Evolutionary conservation across 2,329 filamentous ascomycete genomes (phyloP).

Genomic region (Didymella exigua): DNA sequence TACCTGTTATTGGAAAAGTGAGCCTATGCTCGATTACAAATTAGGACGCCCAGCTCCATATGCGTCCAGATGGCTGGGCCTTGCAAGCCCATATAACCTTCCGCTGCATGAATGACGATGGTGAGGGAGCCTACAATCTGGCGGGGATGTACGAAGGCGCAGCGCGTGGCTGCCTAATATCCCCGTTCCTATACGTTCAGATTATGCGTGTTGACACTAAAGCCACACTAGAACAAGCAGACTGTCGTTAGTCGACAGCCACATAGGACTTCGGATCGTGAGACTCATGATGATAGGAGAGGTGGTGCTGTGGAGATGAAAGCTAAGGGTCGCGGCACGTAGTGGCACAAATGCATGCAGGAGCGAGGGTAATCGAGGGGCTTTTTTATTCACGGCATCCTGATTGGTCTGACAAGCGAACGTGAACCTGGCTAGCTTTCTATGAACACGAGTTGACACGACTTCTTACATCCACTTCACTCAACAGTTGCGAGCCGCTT

Average conservation of each 20-base stretch:
- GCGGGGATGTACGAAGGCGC: background rate
- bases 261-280: background rate
- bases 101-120: background rate
- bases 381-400: background rate
- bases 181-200: background rate
- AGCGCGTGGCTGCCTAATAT: conserved; percentile 3
- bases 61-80: conserved; percentile 9
- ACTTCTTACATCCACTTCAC: background rate
- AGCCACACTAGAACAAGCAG: background rate
- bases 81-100: background rate
- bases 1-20: conserved; percentile 1
- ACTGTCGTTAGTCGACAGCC: background rate
- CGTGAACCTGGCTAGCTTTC: background rate
- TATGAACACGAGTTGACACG: conserved; percentile 10
- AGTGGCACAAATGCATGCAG: background rate
- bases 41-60: conserved; percentile 1
- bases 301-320: background rate
- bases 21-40: background rate
- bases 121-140: background rate
- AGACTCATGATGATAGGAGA: conserved; percentile 6
- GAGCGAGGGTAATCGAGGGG: conserved; percentile 7
- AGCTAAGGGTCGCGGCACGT: background rate
- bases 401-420: conserved; percentile 8
- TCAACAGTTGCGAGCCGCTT: background rate
- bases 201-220: background rate